Percentiles rank a stretch among this genome's conserved stretches.
Conservation (phyloP, 495 filamentous ascomycete species). For the Penicillium robsamsonii region DNA sequence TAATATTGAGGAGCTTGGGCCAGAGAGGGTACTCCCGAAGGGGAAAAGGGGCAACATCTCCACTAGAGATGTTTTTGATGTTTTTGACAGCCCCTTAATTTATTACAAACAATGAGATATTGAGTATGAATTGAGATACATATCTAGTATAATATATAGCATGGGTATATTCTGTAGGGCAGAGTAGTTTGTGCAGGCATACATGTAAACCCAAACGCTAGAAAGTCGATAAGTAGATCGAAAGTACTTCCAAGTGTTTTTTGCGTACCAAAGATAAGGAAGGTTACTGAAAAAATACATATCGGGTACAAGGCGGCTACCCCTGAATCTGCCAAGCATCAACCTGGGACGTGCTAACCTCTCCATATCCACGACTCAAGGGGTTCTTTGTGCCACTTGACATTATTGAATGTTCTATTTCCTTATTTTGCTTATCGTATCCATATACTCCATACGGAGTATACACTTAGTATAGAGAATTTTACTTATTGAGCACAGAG, state of each 20-base stretch:
- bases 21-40: neutral
- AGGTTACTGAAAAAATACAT: neutral
- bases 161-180: too few species aligned
- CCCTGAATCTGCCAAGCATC: constrained; percentile 19
- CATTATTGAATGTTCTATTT: constrained; percentile 30
- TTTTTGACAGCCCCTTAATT: constrained; percentile 21
- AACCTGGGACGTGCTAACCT: constrained; percentile 7
- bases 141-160: neutral
- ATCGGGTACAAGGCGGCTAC: constrained; percentile 9
- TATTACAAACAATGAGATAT: constrained; percentile 3
- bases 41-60: constrained; percentile 12
- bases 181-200: too few species aligned
- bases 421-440: neutral
- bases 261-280: neutral
- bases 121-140: neutral
- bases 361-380: constrained; percentile 28
- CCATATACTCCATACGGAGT: neutral
- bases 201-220: too few species aligned
- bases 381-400: constrained; percentile 10
- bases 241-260: neutral
- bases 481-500: too few species aligned
- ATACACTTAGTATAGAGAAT: neutral
- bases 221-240: neutral
- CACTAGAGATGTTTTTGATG: neutral
- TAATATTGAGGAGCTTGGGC: constrained; percentile 1